These are phyloP conservation scores for Gonium pectorale DNA, from an alignment of 139 green algal genomes.

Conservation along the genomic window DNA sequence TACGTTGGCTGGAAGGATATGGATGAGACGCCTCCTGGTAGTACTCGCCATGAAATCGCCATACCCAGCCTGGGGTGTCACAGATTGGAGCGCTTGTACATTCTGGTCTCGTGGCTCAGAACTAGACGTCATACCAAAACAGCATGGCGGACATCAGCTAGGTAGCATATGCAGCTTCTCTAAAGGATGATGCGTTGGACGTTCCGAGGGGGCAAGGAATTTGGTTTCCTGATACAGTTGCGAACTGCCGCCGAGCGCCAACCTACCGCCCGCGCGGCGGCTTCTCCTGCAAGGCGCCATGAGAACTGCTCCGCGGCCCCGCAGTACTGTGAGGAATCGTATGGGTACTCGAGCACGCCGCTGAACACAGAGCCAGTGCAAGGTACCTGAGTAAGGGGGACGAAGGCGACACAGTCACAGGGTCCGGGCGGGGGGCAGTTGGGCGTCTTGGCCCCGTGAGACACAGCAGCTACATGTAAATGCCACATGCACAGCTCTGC, in stretches of 20 bases:
- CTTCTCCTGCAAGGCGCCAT: not conserved
- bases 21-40: not conserved
- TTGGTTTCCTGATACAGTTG: not conserved
- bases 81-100: not conserved
- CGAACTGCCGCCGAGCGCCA: not conserved
- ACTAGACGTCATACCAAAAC: no score
- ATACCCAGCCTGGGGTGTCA: not conserved
- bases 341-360: not conserved
- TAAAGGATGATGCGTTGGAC: not conserved
- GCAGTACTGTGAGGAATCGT: not conserved
- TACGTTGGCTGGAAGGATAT: slow-evolving; percentile 12
- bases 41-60: not conserved
- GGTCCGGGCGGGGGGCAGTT: not conserved
- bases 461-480: not conserved
- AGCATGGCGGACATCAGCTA: no score
- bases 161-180: not conserved
- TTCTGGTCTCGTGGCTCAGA: no score
- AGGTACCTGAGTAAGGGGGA: not conserved
- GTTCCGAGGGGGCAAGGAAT: not conserved
- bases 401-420: not conserved
- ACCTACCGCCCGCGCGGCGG: not conserved
- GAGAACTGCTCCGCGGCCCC: slow-evolving; percentile 31
- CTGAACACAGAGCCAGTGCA: not conserved
- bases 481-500: not conserved
- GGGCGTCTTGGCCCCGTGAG: not conserved